Base-by-base conservation (phyloP, 139 green algal species). In the Tetradesmus obliquus region DNA sequence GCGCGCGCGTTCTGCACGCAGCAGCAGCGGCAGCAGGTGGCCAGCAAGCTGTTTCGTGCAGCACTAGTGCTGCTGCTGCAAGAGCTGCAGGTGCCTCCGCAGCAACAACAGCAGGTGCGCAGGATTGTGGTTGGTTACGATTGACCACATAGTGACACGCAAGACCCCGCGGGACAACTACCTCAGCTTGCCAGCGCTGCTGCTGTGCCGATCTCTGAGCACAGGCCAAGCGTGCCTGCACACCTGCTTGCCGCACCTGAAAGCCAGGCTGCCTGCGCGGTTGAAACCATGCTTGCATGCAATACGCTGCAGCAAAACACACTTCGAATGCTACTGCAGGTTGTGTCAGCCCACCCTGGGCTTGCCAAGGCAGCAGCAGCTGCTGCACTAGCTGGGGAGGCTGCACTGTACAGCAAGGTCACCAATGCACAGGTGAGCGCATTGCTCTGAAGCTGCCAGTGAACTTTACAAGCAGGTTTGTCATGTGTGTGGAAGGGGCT, bases 31-130 rank as follows among this genome's bases (percentile, higher is more conserved):
- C 86, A 90, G 86, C 66, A 83, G 53, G 69, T 82, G 19, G 86
- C 72, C 7, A 82, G 57, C 86, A 90, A 79, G 55, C 83, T 90
- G n/a, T 22, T 92, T 17, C 83, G 90, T 8, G 55, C 5, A 6
- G 79, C 86, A 12, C 60, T 92, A 8, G 10, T 82, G 8, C n/a
- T 74, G 62, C 90, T 92, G 66, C 62, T 92, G 86, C 17, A 19
- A 53, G 86, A 90, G 69, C 58, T 82, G 86, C 86, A 83, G 51
- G 69, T 90, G 51, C 66, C 20, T 5, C 66, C 86, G 5, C 12
- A 82, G 8, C 17, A 66, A 51, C 86, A 90, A 51, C 69, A 66
- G 32, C 66, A 90, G 86, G 86, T 90, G 66, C 9, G 86, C 24
- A 24, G 76, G 22, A 2, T 0, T 1, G 60, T 10, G 60, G 1